Evolutionary conservation across 768 basidiomycete species (phyloP), one percentile per base, ranked within the genome.

Genomic region (Hericium coralloides): DNA sequence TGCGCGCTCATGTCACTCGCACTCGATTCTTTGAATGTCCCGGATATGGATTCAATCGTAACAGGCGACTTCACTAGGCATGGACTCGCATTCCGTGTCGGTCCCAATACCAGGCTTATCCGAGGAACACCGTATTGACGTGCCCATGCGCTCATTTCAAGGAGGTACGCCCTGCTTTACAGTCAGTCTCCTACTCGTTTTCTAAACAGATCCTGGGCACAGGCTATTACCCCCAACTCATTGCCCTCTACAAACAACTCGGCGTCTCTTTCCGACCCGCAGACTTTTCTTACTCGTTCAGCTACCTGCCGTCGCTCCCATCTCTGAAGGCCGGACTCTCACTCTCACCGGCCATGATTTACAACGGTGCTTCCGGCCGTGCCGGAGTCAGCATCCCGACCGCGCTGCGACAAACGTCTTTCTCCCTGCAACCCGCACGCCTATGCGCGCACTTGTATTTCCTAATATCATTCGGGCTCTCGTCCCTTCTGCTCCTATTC

Each of bases 121-220:
- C 20, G 64, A 72, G 38, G 69, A 76, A 51, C 80, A 80, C 76
- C 72, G 81, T 55, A 74, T 90, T 3, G 88, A 91, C 65, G 87
- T 89, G 0, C 89, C 89, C 0, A 91, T 91, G 89, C 72, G 89
- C 41, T 83, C 83, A 1, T 90, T 91, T 65, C 87, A 91, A 75
- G 84, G 83, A 72, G 86, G 87, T 84, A 55, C 52, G 79, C 62
- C 10, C 9, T 10, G 17, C 39, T 38, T n/a, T 36, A 60, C 38
- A 3, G 20, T n/a, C 55, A 22, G 12, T 39, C 10, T 17, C 12
- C 3, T 12, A 47, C 38, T n/a, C 26, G 18, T 12, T 8, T 17
- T 0, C n/a, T 38, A 25, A 9, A n/a, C 37, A 26, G 15, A 26
- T 17, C 22, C 41, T 39, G 45, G 10, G 22, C 56, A 54, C 58